These are phyloP conservation scores for Rauvolfia tetraphylla DNA, from an alignment of 257 asterid species.

Conservation along the genomic window DNA sequence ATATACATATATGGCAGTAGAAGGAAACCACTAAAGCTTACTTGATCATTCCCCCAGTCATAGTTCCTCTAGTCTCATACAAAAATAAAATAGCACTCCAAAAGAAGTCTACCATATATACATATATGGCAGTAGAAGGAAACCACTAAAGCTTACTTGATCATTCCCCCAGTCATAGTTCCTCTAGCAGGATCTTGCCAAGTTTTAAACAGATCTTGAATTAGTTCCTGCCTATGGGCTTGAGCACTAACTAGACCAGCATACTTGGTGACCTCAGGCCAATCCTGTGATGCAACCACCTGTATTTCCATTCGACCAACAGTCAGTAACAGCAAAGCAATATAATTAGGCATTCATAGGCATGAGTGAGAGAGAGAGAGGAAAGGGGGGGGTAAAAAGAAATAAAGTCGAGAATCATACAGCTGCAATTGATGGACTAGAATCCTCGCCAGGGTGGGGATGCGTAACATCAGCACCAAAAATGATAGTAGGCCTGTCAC, in stretches of 20 bases:
- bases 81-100: too few species aligned
- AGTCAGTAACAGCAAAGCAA: not conserved
- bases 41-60: constrained; percentile 97
- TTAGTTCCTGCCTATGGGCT: constrained; percentile 94
- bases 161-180: constrained; percentile 89
- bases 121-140: not conserved
- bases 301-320: constrained; percentile 25
- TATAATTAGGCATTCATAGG: not conserved
- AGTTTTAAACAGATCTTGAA: constrained; percentile 76
- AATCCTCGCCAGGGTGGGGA: constrained; percentile 98
- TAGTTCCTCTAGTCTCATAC: constrained; percentile 58
- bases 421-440: constrained; percentile 99
- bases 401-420: constrained; percentile 30
- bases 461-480: constrained; percentile 99
- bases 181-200: constrained; percentile 88
- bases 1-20: too few species aligned
- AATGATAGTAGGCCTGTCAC: constrained; percentile 85
- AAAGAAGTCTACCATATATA: too few species aligned
- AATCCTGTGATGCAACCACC: constrained; percentile 99
- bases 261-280: constrained; percentile 94
- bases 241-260: constrained; percentile 97
- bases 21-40: constrained; percentile 22
- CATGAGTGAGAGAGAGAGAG: too few species aligned
- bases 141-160: constrained; percentile 46
- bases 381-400: not conserved